phyloP scores from a whole-genome alignment of 306 rosid genomes.

The Pterocarpus santalinus region DNA sequence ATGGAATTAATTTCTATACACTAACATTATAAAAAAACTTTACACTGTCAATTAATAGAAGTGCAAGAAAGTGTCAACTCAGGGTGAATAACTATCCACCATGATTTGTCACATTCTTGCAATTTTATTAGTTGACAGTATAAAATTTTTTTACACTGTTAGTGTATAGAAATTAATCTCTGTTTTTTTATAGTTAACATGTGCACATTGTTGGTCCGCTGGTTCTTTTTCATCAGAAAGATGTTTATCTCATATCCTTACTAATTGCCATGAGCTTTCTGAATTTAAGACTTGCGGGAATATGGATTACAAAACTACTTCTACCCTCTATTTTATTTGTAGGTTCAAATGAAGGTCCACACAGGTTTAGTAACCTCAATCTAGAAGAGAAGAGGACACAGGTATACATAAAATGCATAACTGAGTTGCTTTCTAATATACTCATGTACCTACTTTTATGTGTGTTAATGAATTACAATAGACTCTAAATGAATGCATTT shows the following conservation, averaged over 20 bases:
- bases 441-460: constrained; percentile 28
- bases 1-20: too few species aligned
- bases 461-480: constrained; percentile 14
- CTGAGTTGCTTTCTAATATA: constrained; percentile 28
- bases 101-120: too few species aligned
- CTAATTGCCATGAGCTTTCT: constrained; percentile 37
- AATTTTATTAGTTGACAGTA: too few species aligned
- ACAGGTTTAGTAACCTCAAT: constrained; percentile 63
- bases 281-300: constrained; percentile 38
- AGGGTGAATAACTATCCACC: too few species aligned
- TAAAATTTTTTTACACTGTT: too few species aligned
- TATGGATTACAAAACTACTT: constrained; percentile 31
- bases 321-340: constrained; percentile 17
- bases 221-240: constrained; percentile 24
- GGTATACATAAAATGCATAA: constrained; percentile 55
- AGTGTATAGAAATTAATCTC: not conserved
- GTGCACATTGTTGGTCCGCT: not conserved
- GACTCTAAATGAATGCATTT: constrained; percentile 25
- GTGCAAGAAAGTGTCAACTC: too few species aligned
- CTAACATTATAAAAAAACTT: too few species aligned
- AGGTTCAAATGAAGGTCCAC: constrained; percentile 92
- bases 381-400: constrained; percentile 81
- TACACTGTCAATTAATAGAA: too few species aligned
- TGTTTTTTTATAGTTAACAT: not conserved
- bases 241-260: constrained; percentile 22